Conservation (phyloP, 306 rosid species). For the Erythrophleum fordii region DNA sequence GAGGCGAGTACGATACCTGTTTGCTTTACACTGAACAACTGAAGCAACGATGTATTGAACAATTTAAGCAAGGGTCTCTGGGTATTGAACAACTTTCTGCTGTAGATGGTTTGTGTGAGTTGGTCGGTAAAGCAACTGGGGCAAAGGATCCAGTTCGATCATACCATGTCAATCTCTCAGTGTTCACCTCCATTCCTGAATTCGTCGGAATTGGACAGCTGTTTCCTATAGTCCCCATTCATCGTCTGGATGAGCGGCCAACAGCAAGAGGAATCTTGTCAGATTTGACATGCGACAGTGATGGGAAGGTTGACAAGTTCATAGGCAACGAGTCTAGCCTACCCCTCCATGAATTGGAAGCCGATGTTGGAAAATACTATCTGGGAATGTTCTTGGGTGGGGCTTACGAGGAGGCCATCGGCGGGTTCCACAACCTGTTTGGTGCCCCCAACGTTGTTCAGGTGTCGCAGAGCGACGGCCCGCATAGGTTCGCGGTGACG, state of each 20-base stretch:
- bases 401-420: slow-evolving; percentile 98
- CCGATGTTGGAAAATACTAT: slow-evolving; percentile 60
- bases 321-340: slow-evolving; percentile 75
- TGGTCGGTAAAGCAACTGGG: slow-evolving; percentile 65
- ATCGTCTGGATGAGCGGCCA: slow-evolving; percentile 81
- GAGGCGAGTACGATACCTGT: slow-evolving; percentile 65
- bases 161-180: slow-evolving; percentile 78
- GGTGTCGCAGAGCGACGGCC: slow-evolving; percentile 82
- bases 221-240: slow-evolving; percentile 87
- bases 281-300: slow-evolving; percentile 91
- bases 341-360: slow-evolving; percentile 79
- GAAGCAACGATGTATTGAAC: slow-evolving; percentile 68
- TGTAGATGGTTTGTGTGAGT: slow-evolving; percentile 71
- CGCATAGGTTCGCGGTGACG: slow-evolving; percentile 83
- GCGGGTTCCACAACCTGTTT: slow-evolving; percentile 90
- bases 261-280: slow-evolving; percentile 65
- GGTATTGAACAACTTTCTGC: slow-evolving; percentile 84
- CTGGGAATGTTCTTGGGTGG: slow-evolving; percentile 98
- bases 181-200: slow-evolving; percentile 86
- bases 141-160: slow-evolving; percentile 55
- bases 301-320: slow-evolving; percentile 84
- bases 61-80: slow-evolving; percentile 78
- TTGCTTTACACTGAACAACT: slow-evolving; percentile 66
- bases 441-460: slow-evolving; percentile 87
- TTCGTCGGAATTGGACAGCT: slow-evolving; percentile 73